phyloP scores from a whole-genome alignment of 1,284 basidiomycete genomes.

The Agaricales sp. region DNA sequence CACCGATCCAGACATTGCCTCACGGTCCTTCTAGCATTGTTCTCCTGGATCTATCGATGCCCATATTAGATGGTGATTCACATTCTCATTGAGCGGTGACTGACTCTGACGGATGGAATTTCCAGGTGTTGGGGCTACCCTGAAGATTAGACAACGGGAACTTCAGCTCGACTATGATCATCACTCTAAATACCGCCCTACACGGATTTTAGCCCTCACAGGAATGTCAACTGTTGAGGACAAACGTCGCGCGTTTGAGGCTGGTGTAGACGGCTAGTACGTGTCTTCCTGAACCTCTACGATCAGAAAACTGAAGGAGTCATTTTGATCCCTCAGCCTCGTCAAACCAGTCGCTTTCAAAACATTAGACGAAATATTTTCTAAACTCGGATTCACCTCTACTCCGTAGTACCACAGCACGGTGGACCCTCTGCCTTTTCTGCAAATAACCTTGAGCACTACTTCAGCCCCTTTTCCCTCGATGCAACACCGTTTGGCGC shows the following conservation, averaged over 20 bases:
- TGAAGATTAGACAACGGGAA: constrained; percentile 77
- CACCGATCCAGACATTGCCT: constrained; percentile 6
- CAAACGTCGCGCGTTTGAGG: constrained; percentile 83
- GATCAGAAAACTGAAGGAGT: neutral
- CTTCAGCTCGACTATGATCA: constrained; percentile 15
- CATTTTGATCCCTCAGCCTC: constrained; percentile 35
- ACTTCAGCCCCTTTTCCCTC: no score
- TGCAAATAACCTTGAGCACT: no score
- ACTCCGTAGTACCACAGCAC: no score
- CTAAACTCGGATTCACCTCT: constrained; percentile 42
- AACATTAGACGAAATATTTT: constrained; percentile 80
- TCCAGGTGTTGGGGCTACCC: constrained; percentile 72
- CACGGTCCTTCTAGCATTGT: constrained; percentile 46
- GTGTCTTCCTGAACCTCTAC: constrained; percentile 24
- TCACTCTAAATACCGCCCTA: constrained; percentile 17
- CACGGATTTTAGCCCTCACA: constrained; percentile 83
- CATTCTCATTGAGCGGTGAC: constrained; percentile 3
- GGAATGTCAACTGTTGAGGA: constrained; percentile 91
- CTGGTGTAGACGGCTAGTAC: constrained; percentile 92
- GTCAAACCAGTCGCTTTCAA: constrained; percentile 91
- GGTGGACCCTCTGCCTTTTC: no score
- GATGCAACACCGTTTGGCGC: no score
- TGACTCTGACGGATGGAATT: constrained; percentile 3
- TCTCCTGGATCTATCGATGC: constrained; percentile 89
- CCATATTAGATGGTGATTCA: constrained; percentile 71